phyloP scores from a whole-genome alignment of 805 yeast genomes.

The Candida anglica region DNA sequence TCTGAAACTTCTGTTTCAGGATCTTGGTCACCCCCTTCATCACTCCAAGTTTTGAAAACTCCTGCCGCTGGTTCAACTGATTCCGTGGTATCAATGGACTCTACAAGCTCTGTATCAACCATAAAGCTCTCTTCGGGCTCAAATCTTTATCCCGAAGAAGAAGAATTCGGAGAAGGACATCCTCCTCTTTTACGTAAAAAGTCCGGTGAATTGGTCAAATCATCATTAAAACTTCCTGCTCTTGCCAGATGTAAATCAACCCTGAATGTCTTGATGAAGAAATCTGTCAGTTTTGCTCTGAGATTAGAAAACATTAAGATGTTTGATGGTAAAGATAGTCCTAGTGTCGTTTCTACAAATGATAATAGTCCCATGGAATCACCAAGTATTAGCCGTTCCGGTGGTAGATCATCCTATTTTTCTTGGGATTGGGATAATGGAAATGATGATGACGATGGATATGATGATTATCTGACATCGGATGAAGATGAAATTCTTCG shows the following conservation, averaged over 20 bases:
- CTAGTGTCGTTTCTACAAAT: slow-evolving; percentile 54
- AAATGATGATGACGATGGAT: slow-evolving; percentile 12
- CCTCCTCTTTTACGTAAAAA: slow-evolving; percentile 63
- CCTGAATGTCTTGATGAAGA: slow-evolving; percentile 19
- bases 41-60: background rate
- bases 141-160: background rate
- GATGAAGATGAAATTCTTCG: slow-evolving; percentile 8
- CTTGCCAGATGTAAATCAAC: slow-evolving; percentile 21
- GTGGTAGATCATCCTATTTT: slow-evolving; percentile 5
- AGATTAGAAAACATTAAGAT: slow-evolving; percentile 59
- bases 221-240: slow-evolving; percentile 55
- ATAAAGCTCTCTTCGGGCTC: background rate
- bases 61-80: slow-evolving; percentile 1
- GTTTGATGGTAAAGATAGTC: slow-evolving; percentile 58
- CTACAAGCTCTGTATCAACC: background rate
- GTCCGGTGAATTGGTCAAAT: slow-evolving; percentile 79
- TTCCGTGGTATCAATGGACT: background rate
- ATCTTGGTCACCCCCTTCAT: slow-evolving; percentile 4
- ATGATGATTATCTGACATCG: slow-evolving; percentile 9
- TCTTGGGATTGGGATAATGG: slow-evolving; percentile 18
- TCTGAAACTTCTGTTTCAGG: slow-evolving; percentile 3
- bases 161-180: too few relatives aligned
- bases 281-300: slow-evolving; percentile 63
- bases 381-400: slow-evolving; percentile 12
- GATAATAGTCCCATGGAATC: slow-evolving; percentile 48